phyloP scores from a whole-genome alignment of 1,284 basidiomycete genomes.

The Mycocalia duriaeana region DNA sequence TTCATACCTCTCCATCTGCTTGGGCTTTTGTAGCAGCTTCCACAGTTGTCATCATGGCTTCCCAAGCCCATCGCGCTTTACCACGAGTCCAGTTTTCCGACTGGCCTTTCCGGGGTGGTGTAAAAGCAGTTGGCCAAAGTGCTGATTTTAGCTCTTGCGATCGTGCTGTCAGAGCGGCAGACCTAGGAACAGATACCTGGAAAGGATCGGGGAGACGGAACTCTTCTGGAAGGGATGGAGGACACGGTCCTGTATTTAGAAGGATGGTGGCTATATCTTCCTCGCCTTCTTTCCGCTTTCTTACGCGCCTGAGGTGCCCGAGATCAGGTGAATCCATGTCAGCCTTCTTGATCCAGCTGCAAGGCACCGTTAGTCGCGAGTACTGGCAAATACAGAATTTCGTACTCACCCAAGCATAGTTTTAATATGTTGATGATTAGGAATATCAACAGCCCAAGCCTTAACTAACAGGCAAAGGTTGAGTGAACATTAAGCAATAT shows the following conservation, averaged over 20 bases:
- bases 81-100: conserved; percentile 63
- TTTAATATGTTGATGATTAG: conserved; percentile 57
- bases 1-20: conserved; percentile 51
- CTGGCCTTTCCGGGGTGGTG: conserved; percentile 69
- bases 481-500: neutral
- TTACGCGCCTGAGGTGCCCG: conserved; percentile 78
- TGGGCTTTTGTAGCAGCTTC: conserved; percentile 45
- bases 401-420: conserved; percentile 58
- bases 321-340: conserved; percentile 58
- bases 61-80: conserved; percentile 66
- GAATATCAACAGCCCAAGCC: conserved; percentile 86
- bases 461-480: conserved; percentile 36
- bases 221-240: conserved; percentile 32
- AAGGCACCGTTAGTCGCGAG: conserved; percentile 3
- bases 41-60: conserved; percentile 57
- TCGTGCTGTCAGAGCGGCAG: conserved; percentile 64
- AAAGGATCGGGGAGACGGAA: conserved; percentile 44
- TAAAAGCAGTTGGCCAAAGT: conserved; percentile 80
- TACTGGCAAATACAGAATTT: neutral
- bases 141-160: conserved; percentile 65
- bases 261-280: conserved; percentile 47
- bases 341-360: conserved; percentile 65
- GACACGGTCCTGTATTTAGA: conserved; percentile 33
- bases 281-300: too few relatives aligned
- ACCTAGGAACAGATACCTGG: conserved; percentile 59